phyloP scores from a whole-genome alignment of 768 basidiomycete genomes.

The Suillus paluster region DNA sequence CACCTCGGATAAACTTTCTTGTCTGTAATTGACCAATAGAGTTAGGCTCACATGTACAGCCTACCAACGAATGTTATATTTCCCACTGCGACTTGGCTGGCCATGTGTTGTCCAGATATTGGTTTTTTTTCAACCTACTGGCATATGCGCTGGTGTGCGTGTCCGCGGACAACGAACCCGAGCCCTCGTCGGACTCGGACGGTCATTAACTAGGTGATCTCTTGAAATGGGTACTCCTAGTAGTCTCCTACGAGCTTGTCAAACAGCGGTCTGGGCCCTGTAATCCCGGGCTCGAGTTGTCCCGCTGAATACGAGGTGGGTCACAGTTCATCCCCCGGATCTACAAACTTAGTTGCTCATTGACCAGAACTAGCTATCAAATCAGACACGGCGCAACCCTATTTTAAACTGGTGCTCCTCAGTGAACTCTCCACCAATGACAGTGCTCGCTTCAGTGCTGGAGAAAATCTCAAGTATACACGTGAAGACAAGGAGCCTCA shows the following conservation, averaged over 20 bases:
- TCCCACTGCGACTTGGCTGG: neutral
- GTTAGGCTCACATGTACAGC: neutral
- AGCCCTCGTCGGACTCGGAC: neutral
- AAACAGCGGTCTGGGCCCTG: slow-evolving; percentile 3
- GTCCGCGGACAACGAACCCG: neutral
- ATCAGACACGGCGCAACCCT: neutral
- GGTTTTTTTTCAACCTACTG: neutral
- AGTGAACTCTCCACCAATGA: neutral
- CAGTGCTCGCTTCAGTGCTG: neutral
- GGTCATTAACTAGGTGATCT: neutral
- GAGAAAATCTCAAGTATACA: neutral
- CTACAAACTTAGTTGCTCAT: neutral
- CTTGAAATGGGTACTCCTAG: neutral
- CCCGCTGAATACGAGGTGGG: slow-evolving; percentile 3
- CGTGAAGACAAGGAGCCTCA: neutral
- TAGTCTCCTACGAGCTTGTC: neutral
- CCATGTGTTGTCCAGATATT: neutral
- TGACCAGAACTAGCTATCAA: neutral
- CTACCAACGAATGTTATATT: too few species aligned
- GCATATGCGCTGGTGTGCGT: neutral
- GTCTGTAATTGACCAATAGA: neutral
- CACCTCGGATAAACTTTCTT: neutral
- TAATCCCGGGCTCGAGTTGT: neutral
- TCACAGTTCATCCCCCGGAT: slow-evolving; percentile 2
- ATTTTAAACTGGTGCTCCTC: neutral